Percentiles rank a stretch among this genome's conserved stretches.
These are phyloP conservation scores for Blastobotrys proliferans DNA, from an alignment of 1,139 yeast species.

Conservation along the genomic window DNA sequence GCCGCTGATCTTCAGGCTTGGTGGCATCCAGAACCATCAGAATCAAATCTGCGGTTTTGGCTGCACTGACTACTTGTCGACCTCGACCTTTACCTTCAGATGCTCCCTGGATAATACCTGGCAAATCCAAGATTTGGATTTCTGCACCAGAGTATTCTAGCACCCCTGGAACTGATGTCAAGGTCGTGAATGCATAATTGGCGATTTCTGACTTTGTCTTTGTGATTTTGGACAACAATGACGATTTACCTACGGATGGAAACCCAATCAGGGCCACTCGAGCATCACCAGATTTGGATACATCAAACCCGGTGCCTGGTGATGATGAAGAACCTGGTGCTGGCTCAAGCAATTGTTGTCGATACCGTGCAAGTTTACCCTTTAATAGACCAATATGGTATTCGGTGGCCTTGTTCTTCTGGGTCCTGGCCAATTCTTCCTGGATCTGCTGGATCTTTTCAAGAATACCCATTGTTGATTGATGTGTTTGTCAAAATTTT, in stretches of 20 bases:
- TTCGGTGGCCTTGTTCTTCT: constrained; percentile 96
- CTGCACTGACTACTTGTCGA: constrained; percentile 92
- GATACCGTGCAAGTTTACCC: constrained; percentile 91
- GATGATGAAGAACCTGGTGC: constrained; percentile 70
- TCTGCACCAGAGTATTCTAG: constrained; percentile 94
- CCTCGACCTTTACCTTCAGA: constrained; percentile 98
- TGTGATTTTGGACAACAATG: constrained; percentile 78
- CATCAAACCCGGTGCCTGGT: constrained; percentile 92
- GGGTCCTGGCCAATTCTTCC: constrained; percentile 91
- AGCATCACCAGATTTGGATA: constrained; percentile 93
- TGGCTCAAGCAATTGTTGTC: constrained; percentile 89
- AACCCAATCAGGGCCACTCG: constrained; percentile 93
- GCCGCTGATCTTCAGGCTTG: constrained; percentile 83
- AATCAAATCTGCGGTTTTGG: constrained; percentile 89
- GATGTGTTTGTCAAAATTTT: neutral
- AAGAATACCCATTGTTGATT: constrained; percentile 21
- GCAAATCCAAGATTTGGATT: constrained; percentile 91
- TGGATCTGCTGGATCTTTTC: constrained; percentile 89
- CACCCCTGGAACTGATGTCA: constrained; percentile 95
- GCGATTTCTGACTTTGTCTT: constrained; percentile 95
- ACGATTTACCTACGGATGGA: constrained; percentile 96
- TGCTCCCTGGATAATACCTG: constrained; percentile 97
- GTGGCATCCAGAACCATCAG: constrained; percentile 96
- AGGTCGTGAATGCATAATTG: constrained; percentile 89
- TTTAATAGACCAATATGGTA: constrained; percentile 90